These are phyloP conservation scores for Suillus hirtellus DNA, from an alignment of 768 basidiomycete species.

Conservation along the genomic window DNA sequence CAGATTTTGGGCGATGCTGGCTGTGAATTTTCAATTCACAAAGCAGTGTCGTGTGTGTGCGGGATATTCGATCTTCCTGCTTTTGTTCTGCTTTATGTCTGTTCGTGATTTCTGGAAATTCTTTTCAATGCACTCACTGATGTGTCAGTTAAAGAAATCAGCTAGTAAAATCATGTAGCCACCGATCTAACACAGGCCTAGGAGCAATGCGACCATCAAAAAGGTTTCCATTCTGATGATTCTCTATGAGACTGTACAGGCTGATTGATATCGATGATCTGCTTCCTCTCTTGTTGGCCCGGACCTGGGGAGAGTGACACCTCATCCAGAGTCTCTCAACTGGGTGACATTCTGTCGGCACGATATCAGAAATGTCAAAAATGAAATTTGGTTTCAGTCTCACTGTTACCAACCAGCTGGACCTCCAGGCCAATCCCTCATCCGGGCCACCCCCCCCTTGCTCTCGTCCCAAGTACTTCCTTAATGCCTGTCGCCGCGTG, in stretches of 20 bases:
- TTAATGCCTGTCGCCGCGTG: neutral
- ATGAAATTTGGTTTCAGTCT: neutral
- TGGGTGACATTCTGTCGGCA: neutral
- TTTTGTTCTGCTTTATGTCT: too few relatives aligned
- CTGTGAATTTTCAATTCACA: too few relatives aligned
- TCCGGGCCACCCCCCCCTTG: neutral
- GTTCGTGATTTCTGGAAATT: too few relatives aligned
- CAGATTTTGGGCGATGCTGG: too few relatives aligned
- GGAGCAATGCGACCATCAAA: neutral
- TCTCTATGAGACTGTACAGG: neutral
- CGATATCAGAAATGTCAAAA: neutral
- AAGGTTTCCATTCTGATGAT: neutral
- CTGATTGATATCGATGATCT: too few relatives aligned
- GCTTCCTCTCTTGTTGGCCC: neutral
- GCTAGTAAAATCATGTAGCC: neutral
- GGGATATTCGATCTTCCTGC: too few relatives aligned
- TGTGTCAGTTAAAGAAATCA: neutral
- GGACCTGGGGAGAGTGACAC: neutral
- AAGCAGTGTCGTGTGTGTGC: too few relatives aligned
- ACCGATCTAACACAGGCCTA: neutral
- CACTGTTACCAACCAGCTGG: neutral
- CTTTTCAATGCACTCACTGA: neutral
- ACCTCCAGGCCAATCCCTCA: neutral
- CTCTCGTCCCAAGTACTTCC: neutral
- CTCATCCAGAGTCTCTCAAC: neutral